These are phyloP conservation scores for Senna siamea DNA, from an alignment of 306 rosid genomes.

Conservation along the genomic window DNA sequence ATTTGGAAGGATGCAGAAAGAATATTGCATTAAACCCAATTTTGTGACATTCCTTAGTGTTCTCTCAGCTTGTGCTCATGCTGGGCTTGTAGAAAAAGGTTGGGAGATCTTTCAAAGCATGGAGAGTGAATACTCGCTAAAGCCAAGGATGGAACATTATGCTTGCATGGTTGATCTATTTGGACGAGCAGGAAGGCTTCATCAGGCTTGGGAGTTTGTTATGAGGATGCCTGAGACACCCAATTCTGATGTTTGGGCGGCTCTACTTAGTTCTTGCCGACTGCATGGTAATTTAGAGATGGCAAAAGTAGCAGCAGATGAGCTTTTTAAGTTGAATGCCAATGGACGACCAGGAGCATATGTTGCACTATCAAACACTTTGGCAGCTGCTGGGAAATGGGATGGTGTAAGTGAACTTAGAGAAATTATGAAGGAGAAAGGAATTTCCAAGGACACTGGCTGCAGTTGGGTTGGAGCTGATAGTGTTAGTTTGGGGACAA, in stretches of 20 bases:
- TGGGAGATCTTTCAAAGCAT: constrained; percentile 71
- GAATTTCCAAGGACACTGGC: constrained; percentile 70
- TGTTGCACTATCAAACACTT: constrained; percentile 80
- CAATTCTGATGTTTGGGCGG: constrained; percentile 88
- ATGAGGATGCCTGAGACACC: constrained; percentile 73
- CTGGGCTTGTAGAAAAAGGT: constrained; percentile 79
- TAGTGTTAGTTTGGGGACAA: constrained; percentile 35
- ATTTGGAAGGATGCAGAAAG: constrained; percentile 58
- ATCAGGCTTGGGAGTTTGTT: constrained; percentile 76
- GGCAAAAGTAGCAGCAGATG: constrained; percentile 72
- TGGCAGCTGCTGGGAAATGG: constrained; percentile 92
- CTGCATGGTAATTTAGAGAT: constrained; percentile 74
- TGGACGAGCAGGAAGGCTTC: constrained; percentile 81
- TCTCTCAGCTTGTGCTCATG: constrained; percentile 86
- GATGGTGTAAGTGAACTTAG: constrained; percentile 84
- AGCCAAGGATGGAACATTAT: constrained; percentile 87
- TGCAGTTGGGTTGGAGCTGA: constrained; percentile 78
- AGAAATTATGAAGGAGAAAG: constrained; percentile 72
- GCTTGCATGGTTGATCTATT: constrained; percentile 91
- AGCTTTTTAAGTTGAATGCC: constrained; percentile 74
- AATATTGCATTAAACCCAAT: constrained; percentile 57
- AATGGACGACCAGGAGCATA: constrained; percentile 79
- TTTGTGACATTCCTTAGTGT: constrained; percentile 81
- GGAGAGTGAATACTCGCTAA: constrained; percentile 61
- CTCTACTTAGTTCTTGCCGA: constrained; percentile 84